Percentiles rank a stretch among this genome's conserved stretches.
Evolutionary conservation across 345 rosid species (phyloP).

Genomic region (Boechera stricta): DNA sequence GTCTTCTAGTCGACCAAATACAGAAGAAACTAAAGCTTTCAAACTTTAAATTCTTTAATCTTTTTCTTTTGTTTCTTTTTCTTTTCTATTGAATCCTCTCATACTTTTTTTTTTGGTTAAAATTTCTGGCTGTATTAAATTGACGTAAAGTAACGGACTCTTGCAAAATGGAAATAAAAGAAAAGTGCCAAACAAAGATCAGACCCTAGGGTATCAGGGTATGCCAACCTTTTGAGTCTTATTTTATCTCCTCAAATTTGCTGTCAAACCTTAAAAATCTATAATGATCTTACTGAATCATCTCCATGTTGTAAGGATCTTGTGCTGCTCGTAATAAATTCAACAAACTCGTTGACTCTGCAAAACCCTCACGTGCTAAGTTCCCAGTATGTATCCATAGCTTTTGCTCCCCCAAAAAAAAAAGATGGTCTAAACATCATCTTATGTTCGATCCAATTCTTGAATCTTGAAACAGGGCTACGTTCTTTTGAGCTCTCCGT

Average conservation of each 20-base stretch:
- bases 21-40: slow-evolving; percentile 1
- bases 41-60: slow-evolving; percentile 6
- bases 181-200: slow-evolving; percentile 18
- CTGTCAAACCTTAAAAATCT: slow-evolving; percentile 28
- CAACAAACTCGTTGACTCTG: slow-evolving; percentile 34
- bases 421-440: background rate
- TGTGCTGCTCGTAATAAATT: slow-evolving; percentile 11
- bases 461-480: slow-evolving; percentile 51
- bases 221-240: slow-evolving; percentile 37
- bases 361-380: slow-evolving; percentile 23
- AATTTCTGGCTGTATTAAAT: slow-evolving; percentile 14
- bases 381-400: slow-evolving; percentile 16
- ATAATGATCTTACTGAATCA: background rate
- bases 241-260: slow-evolving; percentile 21
- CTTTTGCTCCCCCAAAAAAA: background rate
- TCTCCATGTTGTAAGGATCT: slow-evolving; percentile 31
- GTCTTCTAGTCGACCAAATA: background rate
- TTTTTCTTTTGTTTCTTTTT: slow-evolving; percentile 1
- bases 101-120: background rate
- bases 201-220: slow-evolving; percentile 25
- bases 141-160: background rate
- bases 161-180: slow-evolving; percentile 26
- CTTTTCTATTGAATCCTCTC: background rate
- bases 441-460: slow-evolving; percentile 21
- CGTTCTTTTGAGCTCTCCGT: slow-evolving; percentile 61